Base-by-base conservation (phyloP, 1,284 basidiomycete species). In the Ustilago bromivora region DNA sequence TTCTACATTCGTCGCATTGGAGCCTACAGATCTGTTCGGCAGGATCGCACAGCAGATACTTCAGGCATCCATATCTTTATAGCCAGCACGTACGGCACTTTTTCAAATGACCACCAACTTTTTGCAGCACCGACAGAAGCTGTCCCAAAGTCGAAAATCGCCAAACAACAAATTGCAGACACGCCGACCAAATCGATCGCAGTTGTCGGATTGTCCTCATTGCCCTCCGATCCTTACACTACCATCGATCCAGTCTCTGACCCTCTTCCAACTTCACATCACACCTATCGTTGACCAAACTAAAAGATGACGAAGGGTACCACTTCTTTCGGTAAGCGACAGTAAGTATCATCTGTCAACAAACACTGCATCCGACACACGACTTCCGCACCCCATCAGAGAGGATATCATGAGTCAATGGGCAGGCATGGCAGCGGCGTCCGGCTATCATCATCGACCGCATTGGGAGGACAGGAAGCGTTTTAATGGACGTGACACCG, bases 351-450 rank as follows among this genome's bases (percentile, higher is more conserved):
- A 53, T 23, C 51, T 38, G 23, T n/a, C 35, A 32, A 34, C 10
- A 52, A 9, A 52, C 57, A 34, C 15, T 12, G 9, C 95, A 96
- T 92, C 94, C 94, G 84, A 97, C 97, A 91, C n/a, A 46, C 32
- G 17, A n/a, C 57, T 40, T 92, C 93, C 85, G 97, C 91, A 96
- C 95, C 57, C 64, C 60, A 55, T 19, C 52, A 7, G 2, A 23
- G 19, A 19, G 43, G 5, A 19, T 19, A 46, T 46, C 40, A 19
- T 19, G 13, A 41, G 13, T 12, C 17, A 41, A 17, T 17, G 40
- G 15, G 40, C 13, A 47, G 43, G 43, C n/a, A 19, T 9, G n/a
- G 43, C n/a, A 46, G 4, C 11, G 40, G 15, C 40, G 40, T 41
- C 23, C 23, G 23, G 23, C 23, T 28, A 28, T 28, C 23, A 28